Evolutionary conservation across 148 eudicot species (phyloP).

Genomic region (Pharnaceum exiguum): DNA sequence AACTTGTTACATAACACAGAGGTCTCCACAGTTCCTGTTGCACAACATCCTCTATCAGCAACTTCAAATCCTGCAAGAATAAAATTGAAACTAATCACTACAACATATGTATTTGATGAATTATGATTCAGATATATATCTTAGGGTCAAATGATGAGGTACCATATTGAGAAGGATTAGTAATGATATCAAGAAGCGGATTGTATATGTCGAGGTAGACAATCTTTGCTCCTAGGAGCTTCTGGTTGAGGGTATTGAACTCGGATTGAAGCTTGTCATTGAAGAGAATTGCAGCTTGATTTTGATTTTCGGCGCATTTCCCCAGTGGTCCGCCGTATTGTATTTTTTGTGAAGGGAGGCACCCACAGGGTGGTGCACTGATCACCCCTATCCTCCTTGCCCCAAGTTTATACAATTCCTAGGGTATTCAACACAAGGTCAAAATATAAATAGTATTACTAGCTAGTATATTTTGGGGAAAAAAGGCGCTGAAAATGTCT

Average conservation of each 20-base stretch:
- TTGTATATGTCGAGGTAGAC: conserved; percentile 46
- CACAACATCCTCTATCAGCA: conserved; percentile 63
- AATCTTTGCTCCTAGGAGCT: conserved; percentile 28
- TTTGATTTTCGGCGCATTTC: conserved; percentile 28
- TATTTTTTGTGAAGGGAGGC: conserved; percentile 58
- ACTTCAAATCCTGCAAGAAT: conserved; percentile 41
- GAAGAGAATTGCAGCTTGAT: conserved; percentile 41
- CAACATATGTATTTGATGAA: neutral
- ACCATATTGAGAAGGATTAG: conserved; percentile 46
- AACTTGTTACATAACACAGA: conserved; percentile 34
- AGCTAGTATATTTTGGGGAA: neutral
- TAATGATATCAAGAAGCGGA: conserved; percentile 43
- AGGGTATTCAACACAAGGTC: neutral
- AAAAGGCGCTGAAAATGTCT: neutral
- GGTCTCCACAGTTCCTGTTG: conserved; percentile 53
- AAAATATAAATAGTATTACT: neutral
- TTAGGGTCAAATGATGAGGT: neutral
- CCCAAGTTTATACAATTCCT: conserved; percentile 51
- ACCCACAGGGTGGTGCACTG: conserved; percentile 52
- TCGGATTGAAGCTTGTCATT: conserved; percentile 38
- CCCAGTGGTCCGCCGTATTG: conserved; percentile 44
- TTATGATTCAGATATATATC: neutral
- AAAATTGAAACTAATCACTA: neutral
- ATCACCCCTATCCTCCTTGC: conserved; percentile 51
- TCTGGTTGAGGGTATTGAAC: conserved; percentile 15